phyloP scores from a whole-genome alignment of 352 stramenopile genomes.

The Globisporangium alternatum region DNA sequence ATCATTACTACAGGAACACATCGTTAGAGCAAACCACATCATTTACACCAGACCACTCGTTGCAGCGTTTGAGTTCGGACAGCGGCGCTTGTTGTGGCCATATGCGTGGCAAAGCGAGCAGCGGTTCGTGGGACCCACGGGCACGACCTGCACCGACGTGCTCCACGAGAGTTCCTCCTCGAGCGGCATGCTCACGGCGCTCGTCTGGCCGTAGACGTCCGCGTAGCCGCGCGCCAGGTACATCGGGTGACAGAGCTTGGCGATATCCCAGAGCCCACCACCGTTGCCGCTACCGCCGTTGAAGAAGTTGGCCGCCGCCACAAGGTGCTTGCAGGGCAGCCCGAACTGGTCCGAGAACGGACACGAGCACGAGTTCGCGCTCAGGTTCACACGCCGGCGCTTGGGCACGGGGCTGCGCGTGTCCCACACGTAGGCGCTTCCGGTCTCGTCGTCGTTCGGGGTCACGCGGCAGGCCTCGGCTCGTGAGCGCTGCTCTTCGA shows the following conservation, averaged over 20 bases:
- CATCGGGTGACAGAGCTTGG: conserved; percentile 29
- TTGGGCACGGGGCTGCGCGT: conserved; percentile 31
- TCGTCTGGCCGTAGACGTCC: conserved; percentile 28
- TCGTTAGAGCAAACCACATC: background rate
- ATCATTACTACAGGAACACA: background rate
- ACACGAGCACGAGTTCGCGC: conserved; percentile 33
- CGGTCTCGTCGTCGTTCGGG: conserved; percentile 39
- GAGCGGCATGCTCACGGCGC: conserved; percentile 33
- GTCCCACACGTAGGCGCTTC: conserved; percentile 45
- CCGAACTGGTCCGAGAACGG: conserved; percentile 37
- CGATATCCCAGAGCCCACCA: conserved; percentile 28
- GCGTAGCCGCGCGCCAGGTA: conserved; percentile 32
- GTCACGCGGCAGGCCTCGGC: conserved; percentile 34
- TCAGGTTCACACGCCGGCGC: conserved; percentile 44
- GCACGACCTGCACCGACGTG: conserved; percentile 35
- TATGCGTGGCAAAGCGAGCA: conserved; percentile 44
- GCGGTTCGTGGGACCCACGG: conserved; percentile 24
- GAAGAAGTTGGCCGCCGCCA: conserved; percentile 35
- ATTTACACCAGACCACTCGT: conserved; percentile 2
- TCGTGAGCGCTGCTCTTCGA: conserved; percentile 31
- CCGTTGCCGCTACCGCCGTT: conserved; percentile 18
- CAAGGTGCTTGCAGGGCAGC: conserved; percentile 44
- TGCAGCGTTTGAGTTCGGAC: background rate
- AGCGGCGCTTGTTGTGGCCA: conserved; percentile 38
- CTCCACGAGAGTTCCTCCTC: conserved; percentile 44